Percentiles rank a stretch among this genome's conserved stretches.
Evolutionary conservation across 176 grass and related monocot genomes (phyloP).

Genomic region (Carex scoparia): DNA sequence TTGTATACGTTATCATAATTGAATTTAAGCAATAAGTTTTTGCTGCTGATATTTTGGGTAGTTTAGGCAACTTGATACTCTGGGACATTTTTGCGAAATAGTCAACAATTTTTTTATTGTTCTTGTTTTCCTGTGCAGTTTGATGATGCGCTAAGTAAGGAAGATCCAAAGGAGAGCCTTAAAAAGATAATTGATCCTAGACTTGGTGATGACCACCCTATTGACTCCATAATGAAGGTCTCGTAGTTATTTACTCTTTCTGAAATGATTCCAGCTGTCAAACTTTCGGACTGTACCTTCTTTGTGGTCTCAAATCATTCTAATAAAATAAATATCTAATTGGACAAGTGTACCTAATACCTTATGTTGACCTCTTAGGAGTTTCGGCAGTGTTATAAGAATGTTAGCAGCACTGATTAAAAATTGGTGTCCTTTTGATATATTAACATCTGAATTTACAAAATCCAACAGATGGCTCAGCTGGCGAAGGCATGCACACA

Average conservation of each 20-base stretch:
- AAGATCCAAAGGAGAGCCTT: conserved; percentile 60
- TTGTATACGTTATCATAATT: not conserved
- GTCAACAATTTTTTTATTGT: not conserved
- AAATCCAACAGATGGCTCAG: conserved; percentile 46
- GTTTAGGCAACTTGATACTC: not conserved
- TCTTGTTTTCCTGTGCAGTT: conserved; percentile 48
- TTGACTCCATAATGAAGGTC: conserved; percentile 65
- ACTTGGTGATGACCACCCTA: conserved; percentile 56
- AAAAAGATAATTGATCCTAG: conserved; percentile 48
- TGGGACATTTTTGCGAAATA: not conserved
- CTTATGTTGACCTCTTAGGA: not conserved
- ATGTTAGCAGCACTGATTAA: not conserved
- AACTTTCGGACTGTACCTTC: not conserved
- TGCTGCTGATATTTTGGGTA: not conserved
- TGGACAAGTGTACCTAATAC: not conserved
- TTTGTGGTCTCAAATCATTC: not conserved
- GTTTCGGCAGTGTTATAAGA: not conserved
- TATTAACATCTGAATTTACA: conserved; percentile 6
- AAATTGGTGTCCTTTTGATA: not conserved
- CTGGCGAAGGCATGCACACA: conserved; percentile 77
- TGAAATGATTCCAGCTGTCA: not conserved
- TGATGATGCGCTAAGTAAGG: conserved; percentile 44
- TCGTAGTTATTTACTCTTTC: not conserved
- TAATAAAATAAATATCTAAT: not conserved
- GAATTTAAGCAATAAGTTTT: not conserved